These are phyloP conservation scores for Boletellus emodensis DNA, from an alignment of 768 basidiomycete species.

Conservation along the genomic window DNA sequence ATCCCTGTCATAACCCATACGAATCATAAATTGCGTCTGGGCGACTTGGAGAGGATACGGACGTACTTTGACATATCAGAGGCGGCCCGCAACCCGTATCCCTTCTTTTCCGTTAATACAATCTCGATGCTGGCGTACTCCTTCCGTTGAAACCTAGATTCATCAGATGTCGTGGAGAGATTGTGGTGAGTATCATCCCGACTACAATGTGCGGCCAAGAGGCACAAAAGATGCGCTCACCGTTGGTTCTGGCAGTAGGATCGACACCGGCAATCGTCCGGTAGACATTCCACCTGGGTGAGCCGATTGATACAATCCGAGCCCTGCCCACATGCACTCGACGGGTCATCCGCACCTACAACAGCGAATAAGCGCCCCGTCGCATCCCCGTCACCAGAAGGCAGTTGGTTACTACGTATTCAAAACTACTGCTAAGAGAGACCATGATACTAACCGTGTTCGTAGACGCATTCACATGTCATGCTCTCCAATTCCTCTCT, in stretches of 20 bases:
- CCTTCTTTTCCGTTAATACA: slow-evolving; percentile 92
- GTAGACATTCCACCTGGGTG: slow-evolving; percentile 95
- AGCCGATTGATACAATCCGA: slow-evolving; percentile 97
- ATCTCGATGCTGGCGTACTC: slow-evolving; percentile 86
- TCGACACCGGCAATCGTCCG: slow-evolving; percentile 82
- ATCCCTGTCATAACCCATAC: slow-evolving; percentile 51
- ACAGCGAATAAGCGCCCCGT: slow-evolving; percentile 22
- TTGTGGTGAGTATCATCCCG: background rate
- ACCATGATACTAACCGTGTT: slow-evolving; percentile 60
- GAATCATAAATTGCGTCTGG: slow-evolving; percentile 3
- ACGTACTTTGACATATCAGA: slow-evolving; percentile 61
- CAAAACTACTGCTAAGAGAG: slow-evolving; percentile 19
- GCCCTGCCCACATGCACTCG: slow-evolving; percentile 74
- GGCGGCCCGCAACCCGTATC: slow-evolving; percentile 85
- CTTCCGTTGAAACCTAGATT: slow-evolving; percentile 75
- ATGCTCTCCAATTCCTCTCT: slow-evolving; percentile 89
- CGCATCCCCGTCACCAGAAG: slow-evolving; percentile 9
- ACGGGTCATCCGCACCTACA: slow-evolving; percentile 56
- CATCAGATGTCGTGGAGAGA: background rate
- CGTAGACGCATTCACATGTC: slow-evolving; percentile 90
- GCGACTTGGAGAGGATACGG: background rate
- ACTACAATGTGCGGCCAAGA: background rate
- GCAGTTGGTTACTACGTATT: slow-evolving; percentile 29
- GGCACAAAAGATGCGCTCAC: slow-evolving; percentile 39
- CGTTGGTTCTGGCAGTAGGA: slow-evolving; percentile 88